Evolutionary conservation across 805 yeast species (phyloP), one percentile per base, ranked within the genome.

Genomic region (Candida incommunis): DNA sequence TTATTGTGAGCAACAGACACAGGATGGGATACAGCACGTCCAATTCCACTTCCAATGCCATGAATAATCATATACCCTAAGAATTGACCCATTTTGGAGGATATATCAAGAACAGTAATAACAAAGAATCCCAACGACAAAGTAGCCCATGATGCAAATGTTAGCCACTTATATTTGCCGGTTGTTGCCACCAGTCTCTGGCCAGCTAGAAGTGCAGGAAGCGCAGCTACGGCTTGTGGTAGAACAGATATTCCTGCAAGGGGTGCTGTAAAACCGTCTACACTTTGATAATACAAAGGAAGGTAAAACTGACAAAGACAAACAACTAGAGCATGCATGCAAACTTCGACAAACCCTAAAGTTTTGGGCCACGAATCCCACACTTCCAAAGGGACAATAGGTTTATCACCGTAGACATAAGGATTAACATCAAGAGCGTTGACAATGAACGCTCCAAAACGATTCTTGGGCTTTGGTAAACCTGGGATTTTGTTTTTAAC

Each of bases 331-430:
- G 20, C 37, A 31, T 31, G 37, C 37, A 31, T 31, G 37, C 37
- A 31, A 31, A 31, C 37, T 31, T 31, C 37, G n/a, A 31, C n/a
- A n/a, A 31, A 31, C 11, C 37, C 37, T n/a, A 31, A 16, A n/a
- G 37, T 16, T 31, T 31, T 31, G 13, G 37, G 37, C 37, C 37
- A 31, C 7, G 37, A 31, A 16, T 31, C 20, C 37, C 37, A 31
- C 9, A 31, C 37, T 7, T 31, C 20, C 9, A 16, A 5, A 11
- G 37, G 37, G 20, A 31, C n/a, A 11, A 31, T 31, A 11, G 37
- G 37, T n/a, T 31, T 31, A 16, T 31, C 37, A 4, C 37, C 37
- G 18, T 31, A 31, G 20, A 31, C 37, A 31, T 13, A 31, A 5
- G 37, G 37, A 16, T 31, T 31, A 5, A 31, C 37, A 16, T 31